Conservation (phyloP, 2,329 filamentous ascomycete species). For the Penicillium sp. region DNA sequence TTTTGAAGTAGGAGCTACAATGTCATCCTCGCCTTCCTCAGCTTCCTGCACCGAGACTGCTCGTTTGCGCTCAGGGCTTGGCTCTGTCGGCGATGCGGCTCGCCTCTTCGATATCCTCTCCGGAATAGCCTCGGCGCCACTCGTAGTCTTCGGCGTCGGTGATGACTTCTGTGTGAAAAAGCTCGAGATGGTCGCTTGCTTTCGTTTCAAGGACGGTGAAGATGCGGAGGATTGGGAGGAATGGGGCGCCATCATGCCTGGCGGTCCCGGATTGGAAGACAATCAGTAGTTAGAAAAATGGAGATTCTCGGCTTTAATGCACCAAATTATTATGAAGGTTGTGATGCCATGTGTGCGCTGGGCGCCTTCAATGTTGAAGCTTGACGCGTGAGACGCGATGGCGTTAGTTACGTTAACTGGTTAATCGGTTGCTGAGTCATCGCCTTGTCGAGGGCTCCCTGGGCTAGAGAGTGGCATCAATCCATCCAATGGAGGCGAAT, state of each 20-base stretch:
- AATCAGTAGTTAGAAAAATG: background rate
- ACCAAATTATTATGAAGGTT: background rate
- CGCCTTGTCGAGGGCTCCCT: background rate
- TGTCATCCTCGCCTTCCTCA: constrained; percentile 44
- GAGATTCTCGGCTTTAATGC: background rate
- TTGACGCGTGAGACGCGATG: constrained; percentile 40
- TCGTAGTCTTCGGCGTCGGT: constrained; percentile 20
- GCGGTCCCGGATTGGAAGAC: background rate
- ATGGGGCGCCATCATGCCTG: constrained; percentile 33
- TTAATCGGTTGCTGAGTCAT: constrained; percentile 31
- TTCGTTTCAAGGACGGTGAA: constrained; percentile 40
- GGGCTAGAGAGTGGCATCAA: no score
- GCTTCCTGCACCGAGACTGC: constrained; percentile 11
- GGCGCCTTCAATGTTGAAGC: constrained; percentile 20
- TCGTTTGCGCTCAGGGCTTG: constrained; percentile 4
- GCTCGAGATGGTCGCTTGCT: constrained; percentile 76
- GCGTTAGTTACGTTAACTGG: background rate
- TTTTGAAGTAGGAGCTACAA: constrained; percentile 46
- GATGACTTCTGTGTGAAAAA: constrained; percentile 70
- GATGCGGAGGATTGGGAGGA: constrained; percentile 39
- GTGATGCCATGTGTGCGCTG: constrained; percentile 2
- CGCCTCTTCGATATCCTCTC: constrained; percentile 13
- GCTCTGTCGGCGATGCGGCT: constrained; percentile 12
- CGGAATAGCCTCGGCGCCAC: constrained; percentile 9
- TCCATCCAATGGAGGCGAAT: background rate